Base-by-base conservation (phyloP, 805 yeast genomes). In the Metschnikowia santaceciliae region DNA sequence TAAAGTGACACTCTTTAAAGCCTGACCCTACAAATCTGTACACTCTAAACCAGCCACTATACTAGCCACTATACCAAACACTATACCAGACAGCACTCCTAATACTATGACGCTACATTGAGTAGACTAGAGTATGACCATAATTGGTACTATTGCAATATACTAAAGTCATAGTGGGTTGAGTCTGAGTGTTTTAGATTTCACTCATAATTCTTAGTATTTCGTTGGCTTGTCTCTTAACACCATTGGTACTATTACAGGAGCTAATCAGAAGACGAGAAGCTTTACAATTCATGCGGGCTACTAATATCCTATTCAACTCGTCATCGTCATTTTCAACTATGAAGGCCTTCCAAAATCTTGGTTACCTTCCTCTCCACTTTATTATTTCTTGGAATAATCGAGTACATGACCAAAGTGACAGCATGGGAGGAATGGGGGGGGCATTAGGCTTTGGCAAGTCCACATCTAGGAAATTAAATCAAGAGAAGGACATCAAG, bases 361-460 rank as follows among this genome's bases (percentile, higher is more conserved):
- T 54, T 88, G 32, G 71, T 84, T 56, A 90, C 90, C 56, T 82
- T 92, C 57, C 63, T 91, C 46, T 99, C 99, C n/a, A 92, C 99
- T 1, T 67, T 88, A 4, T 70, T 92, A 48, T 79, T 94, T 73
- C 82, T 94, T 60, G 97, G 91, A 37, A 96, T 96, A 46, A 78
- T 94, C 47, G 83, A 84, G 68, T 94, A 87, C 77, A 74, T 94
- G 68, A 83, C 91, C 39, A 83, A 82, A 80, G 81, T 58, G 83
- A 87, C 13, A 78, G 82, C 42, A 54, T 53, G 55, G 70, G 74
- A 3, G 59, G 64, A n/a, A 61, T 63, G 52, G 82, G 84, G 15
- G 90, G 90, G 20, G 76, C 86, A 48, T 86, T 89, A 65, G 84
- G 86, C 50, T 83, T 86, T 45, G 90, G 92, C 32, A 87, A 87